Conservation (phyloP, 148 eudicot species). For the Nepenthes gracilis region DNA sequence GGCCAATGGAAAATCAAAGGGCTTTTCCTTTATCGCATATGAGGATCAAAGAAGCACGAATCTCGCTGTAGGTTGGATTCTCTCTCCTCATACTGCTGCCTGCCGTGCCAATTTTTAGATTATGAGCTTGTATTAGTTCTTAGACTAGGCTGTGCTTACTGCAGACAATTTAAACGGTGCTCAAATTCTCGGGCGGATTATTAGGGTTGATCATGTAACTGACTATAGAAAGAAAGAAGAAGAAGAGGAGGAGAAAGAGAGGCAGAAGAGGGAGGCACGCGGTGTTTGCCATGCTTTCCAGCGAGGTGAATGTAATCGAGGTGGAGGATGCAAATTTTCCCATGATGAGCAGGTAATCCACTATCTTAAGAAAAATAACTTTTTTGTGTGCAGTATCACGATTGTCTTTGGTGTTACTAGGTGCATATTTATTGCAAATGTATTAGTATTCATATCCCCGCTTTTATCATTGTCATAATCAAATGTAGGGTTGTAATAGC, state of each 20-base stretch:
- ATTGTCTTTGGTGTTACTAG: not conserved
- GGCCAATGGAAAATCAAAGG: conserved; percentile 87
- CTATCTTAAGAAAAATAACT: not conserved
- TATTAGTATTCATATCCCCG: not conserved
- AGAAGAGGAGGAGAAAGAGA: conserved; percentile 79
- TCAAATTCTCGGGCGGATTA: conserved; percentile 60
- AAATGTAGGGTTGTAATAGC: no score
- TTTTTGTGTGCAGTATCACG: not conserved
- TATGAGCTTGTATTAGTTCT: not conserved
- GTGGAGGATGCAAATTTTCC: conserved; percentile 82
- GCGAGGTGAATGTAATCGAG: conserved; percentile 74
- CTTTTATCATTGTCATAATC: no score
- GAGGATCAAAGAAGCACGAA: conserved; percentile 96
- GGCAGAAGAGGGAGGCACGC: conserved; percentile 78
- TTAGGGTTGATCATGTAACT: conserved; percentile 83
- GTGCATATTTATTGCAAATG: not conserved
- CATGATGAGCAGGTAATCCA: conserved; percentile 66
- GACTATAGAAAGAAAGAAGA: conserved; percentile 91
- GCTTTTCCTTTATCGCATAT: conserved; percentile 84
- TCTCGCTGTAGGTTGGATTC: conserved; percentile 75
- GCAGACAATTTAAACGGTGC: conserved; percentile 90
- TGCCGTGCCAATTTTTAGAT: not conserved
- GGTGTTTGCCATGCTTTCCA: conserved; percentile 96
- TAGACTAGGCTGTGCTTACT: conserved; percentile 1
- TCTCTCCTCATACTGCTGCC: not conserved